phyloP scores from a whole-genome alignment of 1,284 basidiomycete genomes.

The Hemileia vastatrix region DNA sequence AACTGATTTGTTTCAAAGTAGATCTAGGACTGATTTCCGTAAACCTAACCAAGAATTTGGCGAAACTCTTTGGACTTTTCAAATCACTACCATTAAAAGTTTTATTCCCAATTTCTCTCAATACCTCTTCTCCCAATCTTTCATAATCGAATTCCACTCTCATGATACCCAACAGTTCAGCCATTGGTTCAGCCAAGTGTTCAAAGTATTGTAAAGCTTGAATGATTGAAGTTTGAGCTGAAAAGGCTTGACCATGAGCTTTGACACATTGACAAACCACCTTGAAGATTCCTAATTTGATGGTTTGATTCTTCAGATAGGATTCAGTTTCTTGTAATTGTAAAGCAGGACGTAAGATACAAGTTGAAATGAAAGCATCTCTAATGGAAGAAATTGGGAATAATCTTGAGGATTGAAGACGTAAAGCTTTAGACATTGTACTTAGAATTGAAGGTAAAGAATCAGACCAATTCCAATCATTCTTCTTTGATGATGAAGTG shows the following conservation, averaged over 20 bases:
- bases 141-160: conserved; percentile 81
- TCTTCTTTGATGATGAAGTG: no score
- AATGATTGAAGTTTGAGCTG: conserved; percentile 79
- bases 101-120: conserved; percentile 70
- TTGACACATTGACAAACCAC: conserved; percentile 87
- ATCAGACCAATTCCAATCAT: conserved; percentile 62
- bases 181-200: conserved; percentile 85
- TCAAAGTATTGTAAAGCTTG: conserved; percentile 88
- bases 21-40: conserved; percentile 73
- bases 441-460: conserved; percentile 61
- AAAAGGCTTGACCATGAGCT: conserved; percentile 70
- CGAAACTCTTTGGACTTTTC: conserved; percentile 77
- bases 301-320: conserved; percentile 69
- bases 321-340: conserved; percentile 73
- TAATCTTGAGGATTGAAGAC: conserved; percentile 64
- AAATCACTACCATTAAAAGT: conserved; percentile 69
- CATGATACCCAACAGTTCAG: conserved; percentile 70
- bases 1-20: conserved; percentile 77
- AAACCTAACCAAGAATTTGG: conserved; percentile 70
- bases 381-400: conserved; percentile 75
- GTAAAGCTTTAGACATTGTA: conserved; percentile 61
- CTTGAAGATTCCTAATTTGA: conserved; percentile 68
- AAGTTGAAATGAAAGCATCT: conserved; percentile 65
- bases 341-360: conserved; percentile 74
- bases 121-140: conserved; percentile 78